Evolutionary conservation across 2,329 filamentous ascomycete species (phyloP).

Genomic region (Sordariomycetes sp.): DNA sequence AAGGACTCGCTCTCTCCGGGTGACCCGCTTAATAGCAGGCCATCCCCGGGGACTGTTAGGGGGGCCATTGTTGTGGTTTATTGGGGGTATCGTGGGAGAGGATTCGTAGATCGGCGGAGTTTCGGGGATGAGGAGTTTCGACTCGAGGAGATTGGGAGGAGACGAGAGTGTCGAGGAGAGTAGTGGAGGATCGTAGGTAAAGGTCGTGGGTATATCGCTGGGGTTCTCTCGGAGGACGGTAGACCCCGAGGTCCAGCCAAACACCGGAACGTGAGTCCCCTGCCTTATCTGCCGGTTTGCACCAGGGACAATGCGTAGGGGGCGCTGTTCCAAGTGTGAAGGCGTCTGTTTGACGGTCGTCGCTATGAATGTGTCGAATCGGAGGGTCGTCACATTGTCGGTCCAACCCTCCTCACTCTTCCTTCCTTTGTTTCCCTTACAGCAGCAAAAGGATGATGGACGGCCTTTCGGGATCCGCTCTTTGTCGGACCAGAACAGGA

Average conservation of each 20-base stretch:
- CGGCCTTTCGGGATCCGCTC: background rate
- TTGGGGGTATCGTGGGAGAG: background rate
- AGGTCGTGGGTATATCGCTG: background rate
- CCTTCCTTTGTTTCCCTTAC: background rate
- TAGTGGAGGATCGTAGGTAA: background rate
- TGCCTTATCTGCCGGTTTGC: background rate
- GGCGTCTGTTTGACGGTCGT: background rate
- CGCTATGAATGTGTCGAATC: background rate
- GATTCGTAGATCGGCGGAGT: background rate
- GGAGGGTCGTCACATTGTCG: conserved; percentile 3
- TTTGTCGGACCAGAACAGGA: background rate
- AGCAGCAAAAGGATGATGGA: background rate
- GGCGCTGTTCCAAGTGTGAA: background rate
- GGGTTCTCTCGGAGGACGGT: background rate
- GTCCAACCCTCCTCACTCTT: background rate
- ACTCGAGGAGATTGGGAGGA: background rate
- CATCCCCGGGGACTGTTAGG: conserved; percentile 45
- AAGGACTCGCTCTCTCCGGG: conserved; percentile 28
- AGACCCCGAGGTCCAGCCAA: background rate
- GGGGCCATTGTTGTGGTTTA: conserved; percentile 14
- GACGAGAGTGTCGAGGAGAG: background rate
- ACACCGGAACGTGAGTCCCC: background rate
- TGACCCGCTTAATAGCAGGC: conserved; percentile 45
- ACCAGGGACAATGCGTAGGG: background rate
- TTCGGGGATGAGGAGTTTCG: background rate